These are phyloP conservation scores for Citrus cavaleriei DNA, from an alignment of 345 rosid species.

Conservation along the genomic window DNA sequence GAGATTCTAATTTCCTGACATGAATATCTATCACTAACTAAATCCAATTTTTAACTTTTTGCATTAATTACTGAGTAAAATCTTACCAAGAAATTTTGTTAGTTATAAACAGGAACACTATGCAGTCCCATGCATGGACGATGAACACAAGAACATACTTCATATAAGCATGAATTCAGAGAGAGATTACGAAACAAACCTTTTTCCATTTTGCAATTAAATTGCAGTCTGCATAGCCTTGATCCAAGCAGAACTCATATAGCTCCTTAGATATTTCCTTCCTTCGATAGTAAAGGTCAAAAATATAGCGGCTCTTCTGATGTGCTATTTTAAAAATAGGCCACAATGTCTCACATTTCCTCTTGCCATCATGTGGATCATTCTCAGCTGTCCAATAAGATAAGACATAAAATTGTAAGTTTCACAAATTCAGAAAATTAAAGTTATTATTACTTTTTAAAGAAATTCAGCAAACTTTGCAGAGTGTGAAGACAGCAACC, in stretches of 20 bases:
- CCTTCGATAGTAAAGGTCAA: constrained; percentile 62
- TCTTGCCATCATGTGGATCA: constrained; percentile 77
- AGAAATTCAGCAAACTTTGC: not conserved
- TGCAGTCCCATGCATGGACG: not conserved
- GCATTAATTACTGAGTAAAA: no score
- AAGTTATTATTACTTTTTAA: not conserved
- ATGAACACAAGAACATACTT: not conserved
- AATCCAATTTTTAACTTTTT: not conserved
- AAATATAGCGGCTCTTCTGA: constrained; percentile 74
- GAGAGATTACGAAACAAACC: constrained; percentile 20
- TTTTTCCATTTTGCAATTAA: constrained; percentile 79
- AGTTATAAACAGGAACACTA: not conserved
- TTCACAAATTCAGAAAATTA: not conserved
- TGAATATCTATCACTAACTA: not conserved
- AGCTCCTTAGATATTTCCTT: constrained; percentile 74
- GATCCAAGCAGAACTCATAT: constrained; percentile 77
- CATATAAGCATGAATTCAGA: not conserved
- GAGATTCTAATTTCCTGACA: not conserved
- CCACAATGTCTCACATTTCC: constrained; percentile 80
- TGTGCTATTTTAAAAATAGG: constrained; percentile 81
- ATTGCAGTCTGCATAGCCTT: constrained; percentile 63
- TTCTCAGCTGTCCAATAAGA: constrained; percentile 54
- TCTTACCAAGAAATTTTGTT: not conserved
- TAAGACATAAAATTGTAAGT: not conserved
- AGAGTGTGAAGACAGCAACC: constrained; percentile 27